Base-by-base conservation (phyloP, 805 yeast genomes). In the Ogataea dorogensis region DNA sequence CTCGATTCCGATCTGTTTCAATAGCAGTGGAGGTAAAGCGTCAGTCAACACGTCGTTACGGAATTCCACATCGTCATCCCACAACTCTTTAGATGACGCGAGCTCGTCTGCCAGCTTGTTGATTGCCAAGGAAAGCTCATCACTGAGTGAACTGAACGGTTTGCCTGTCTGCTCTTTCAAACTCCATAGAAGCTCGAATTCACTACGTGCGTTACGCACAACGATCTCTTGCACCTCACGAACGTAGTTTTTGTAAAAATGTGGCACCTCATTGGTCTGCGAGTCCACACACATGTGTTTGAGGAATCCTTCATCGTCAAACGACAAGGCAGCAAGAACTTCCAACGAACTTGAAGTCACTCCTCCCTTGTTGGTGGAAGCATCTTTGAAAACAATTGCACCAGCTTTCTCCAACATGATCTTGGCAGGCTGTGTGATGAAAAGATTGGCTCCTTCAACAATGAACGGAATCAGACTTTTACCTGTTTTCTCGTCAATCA, bases 301-400 rank as follows among this genome's bases (percentile, higher is more conserved):
- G 53, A 81, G 73, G 69, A 91, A 93, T 22, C 79, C 85, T 34
- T 73, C 75, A 62, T 91, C 98, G 54, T 81, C 88, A 56, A 93
- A 82, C 3, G 96, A 82, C 43, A 91, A 76, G 2, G 98, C 91
- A 7, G 97, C 96, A 50, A 91, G 73, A 9, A 91, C 98, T 64
- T 91, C 98, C 51, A 86, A 70, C 2, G 97, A 89, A 2, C 97
- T 88, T 2, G 97, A 89, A 2, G 98, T 91, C 35, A 91, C 98
- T 67, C 98, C 98, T 56, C 98, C 98, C 67, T 91, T 91, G 67
- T 91, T 91, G 28, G 97, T 88, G 9, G 96, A 86, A 11, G 98
- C 96, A 69, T 91, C 98, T 64, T 93, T 93, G 67, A 86, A 86
- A 35, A 93, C 71, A 35, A 88, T 62, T 34, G 86, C 79, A 24